These are phyloP conservation scores for Fusarium domesticum DNA, from an alignment of 2,329 filamentous ascomycete genomes.

Conservation along the genomic window DNA sequence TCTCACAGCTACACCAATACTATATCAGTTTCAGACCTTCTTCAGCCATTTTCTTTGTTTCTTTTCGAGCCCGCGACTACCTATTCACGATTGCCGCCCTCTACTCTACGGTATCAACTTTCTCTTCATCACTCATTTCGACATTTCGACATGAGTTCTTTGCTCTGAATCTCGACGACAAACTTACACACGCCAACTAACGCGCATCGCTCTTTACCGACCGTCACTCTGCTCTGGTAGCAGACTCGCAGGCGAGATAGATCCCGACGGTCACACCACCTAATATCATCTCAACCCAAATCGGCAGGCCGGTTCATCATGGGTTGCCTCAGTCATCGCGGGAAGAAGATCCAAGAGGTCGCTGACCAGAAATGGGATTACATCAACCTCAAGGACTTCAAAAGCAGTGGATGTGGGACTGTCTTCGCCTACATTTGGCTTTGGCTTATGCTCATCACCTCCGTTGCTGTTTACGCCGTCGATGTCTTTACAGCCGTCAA, in stretches of 20 bases:
- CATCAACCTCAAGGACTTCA: slow-evolving; percentile 77
- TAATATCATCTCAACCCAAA: slow-evolving; percentile 9
- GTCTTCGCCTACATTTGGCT: slow-evolving; percentile 81
- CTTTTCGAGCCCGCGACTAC: neutral
- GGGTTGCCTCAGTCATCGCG: slow-evolving; percentile 62
- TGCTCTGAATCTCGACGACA: neutral
- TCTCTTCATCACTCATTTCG: slow-evolving; percentile 1
- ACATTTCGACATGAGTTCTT: neutral
- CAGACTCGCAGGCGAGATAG: slow-evolving; percentile 45
- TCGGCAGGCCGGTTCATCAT: slow-evolving; percentile 41
- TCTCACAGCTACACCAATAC: slow-evolving; percentile 20
- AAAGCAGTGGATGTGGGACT: slow-evolving; percentile 72
- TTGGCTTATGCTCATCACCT: slow-evolving; percentile 75
- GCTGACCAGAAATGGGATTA: slow-evolving; percentile 95
- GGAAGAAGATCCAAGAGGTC: slow-evolving; percentile 61
- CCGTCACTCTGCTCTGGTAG: slow-evolving; percentile 12
- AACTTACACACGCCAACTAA: neutral
- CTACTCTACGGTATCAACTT: neutral
- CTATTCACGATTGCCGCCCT: neutral
- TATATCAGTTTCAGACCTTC: slow-evolving; percentile 4
- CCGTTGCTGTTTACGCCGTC: slow-evolving; percentile 79
- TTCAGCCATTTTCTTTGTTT: slow-evolving; percentile 8
- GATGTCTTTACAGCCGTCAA: slow-evolving; percentile 94
- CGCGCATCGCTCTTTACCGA: neutral
- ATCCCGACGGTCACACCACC: slow-evolving; percentile 30